Evolutionary conservation across 2,329 filamentous ascomycete species (phyloP).

Genomic region (Sclerotinia subarctica): DNA sequence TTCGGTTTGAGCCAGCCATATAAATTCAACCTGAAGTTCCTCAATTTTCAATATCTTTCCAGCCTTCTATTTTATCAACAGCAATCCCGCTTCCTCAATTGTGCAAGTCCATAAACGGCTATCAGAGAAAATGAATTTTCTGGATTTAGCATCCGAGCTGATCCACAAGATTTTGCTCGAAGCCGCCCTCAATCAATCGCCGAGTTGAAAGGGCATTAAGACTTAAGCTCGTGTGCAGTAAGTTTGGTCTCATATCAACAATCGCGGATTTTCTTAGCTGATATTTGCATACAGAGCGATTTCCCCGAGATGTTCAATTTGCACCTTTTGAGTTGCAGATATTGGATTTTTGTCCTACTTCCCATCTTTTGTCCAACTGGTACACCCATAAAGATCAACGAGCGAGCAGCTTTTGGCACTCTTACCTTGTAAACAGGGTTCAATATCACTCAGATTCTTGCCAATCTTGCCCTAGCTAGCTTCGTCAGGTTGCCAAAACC

Average conservation of each 20-base stretch:
- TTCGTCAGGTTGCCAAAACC: background rate
- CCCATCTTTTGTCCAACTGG: accelerated
- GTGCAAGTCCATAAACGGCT: too few relatives aligned
- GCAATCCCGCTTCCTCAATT: background rate
- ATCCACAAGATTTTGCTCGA: background rate
- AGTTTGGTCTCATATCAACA: background rate
- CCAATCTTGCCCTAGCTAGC: background rate
- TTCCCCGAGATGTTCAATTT: background rate
- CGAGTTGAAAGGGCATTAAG: background rate
- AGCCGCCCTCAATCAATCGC: background rate
- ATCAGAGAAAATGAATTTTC: background rate
- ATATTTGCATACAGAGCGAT: background rate
- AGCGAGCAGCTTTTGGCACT: background rate
- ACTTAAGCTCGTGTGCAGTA: constrained; percentile 1
- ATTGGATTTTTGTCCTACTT: background rate
- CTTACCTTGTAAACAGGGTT: background rate
- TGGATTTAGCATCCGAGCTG: background rate
- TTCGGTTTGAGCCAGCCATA: too few relatives aligned
- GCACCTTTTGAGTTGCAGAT: background rate
- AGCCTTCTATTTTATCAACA: too few relatives aligned
- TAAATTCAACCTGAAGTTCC: background rate
- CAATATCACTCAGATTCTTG: background rate
- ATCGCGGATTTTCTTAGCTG: background rate
- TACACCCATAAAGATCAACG: background rate
- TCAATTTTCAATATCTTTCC: background rate